Evolutionary conservation across 192 early-diverging fungal genomes (phyloP).

Genomic region (Gonapodya prolifera): DNA sequence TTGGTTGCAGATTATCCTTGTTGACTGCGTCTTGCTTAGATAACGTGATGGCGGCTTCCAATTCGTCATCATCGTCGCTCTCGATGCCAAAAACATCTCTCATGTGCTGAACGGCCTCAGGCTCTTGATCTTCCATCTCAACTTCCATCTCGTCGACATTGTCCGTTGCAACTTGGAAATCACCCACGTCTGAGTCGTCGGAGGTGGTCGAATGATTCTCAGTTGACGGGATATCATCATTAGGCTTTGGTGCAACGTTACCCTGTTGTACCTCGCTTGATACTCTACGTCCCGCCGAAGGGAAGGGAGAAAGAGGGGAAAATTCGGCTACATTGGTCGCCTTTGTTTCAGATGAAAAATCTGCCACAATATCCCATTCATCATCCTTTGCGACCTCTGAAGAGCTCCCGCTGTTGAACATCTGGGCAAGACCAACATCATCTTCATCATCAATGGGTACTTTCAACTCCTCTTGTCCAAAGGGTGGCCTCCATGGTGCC

Average conservation of each 20-base stretch:
- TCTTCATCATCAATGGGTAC: not conserved
- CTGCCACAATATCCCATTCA: not conserved
- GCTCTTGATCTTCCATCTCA: slow-evolving; percentile 13
- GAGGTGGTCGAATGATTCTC: not conserved
- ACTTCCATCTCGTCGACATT: slow-evolving; percentile 25
- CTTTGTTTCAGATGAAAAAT: not conserved
- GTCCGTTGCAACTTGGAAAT: slow-evolving; percentile 5
- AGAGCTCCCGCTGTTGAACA: not conserved
- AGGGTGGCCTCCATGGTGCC: not conserved
- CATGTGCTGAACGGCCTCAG: slow-evolving; percentile 17
- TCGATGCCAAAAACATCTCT: slow-evolving; percentile 17
- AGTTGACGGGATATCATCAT: not conserved
- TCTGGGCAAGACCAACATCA: not conserved
- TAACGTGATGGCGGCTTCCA: not conserved
- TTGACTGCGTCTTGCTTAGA: not conserved
- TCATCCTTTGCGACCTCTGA: not conserved
- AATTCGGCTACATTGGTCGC: not conserved
- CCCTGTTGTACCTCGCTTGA: not conserved
- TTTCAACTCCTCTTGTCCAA: not conserved
- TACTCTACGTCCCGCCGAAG: not conserved
- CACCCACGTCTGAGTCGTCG: not conserved
- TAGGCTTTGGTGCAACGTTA: not conserved
- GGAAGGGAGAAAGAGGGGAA: not conserved
- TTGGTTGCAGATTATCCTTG: not conserved
- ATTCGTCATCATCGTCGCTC: slow-evolving; percentile 12